Evolutionary conservation across 768 basidiomycete species (phyloP).

Genomic region (Pilatotrama ljubarskyi): DNA sequence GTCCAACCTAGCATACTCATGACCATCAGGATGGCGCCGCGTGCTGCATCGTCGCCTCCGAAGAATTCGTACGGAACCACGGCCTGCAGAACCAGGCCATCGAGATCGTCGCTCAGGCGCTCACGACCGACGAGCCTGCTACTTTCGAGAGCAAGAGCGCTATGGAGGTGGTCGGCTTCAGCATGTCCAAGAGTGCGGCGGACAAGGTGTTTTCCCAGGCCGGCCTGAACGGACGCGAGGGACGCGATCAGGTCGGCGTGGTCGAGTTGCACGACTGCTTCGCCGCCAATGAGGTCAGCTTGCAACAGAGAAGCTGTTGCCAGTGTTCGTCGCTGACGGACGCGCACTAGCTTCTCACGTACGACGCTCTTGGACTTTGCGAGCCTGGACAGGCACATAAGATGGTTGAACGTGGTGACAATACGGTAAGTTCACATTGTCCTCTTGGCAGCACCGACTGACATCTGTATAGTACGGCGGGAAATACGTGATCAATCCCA

Average conservation of each 20-base stretch:
- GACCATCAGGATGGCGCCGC: slow-evolving; percentile 65
- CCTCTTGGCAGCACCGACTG: not conserved
- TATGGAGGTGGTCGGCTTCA: slow-evolving; percentile 82
- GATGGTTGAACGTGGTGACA: slow-evolving; percentile 73
- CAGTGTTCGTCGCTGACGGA: not conserved
- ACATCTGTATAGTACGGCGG: slow-evolving; percentile 63
- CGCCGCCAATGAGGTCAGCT: slow-evolving; percentile 69
- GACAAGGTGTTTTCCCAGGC: slow-evolving; percentile 71
- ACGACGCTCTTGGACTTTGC: slow-evolving; percentile 78
- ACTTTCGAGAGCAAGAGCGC: slow-evolving; percentile 69
- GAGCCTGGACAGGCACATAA: slow-evolving; percentile 65
- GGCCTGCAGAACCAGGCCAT: slow-evolving; percentile 84
- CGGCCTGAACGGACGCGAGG: slow-evolving; percentile 62
- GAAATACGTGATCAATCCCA: slow-evolving; percentile 82
- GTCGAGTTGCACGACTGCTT: slow-evolving; percentile 89
- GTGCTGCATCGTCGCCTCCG: slow-evolving; percentile 75
- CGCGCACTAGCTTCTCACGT: slow-evolving; percentile 68
- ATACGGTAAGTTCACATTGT: slow-evolving; percentile 58
- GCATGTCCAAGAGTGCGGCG: slow-evolving; percentile 70
- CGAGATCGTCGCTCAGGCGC: slow-evolving; percentile 68
- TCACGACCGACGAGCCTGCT: slow-evolving; percentile 64
- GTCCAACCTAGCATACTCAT: not conserved
- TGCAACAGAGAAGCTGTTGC: not conserved
- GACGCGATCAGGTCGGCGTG: slow-evolving; percentile 75
- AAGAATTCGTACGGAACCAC: slow-evolving; percentile 72